A percentile compares a stretch with the other conserved stretches of the same genome.
Conservation (phyloP, 2,329 filamentous ascomycete species). For the Hypoxylon sp. region DNA sequence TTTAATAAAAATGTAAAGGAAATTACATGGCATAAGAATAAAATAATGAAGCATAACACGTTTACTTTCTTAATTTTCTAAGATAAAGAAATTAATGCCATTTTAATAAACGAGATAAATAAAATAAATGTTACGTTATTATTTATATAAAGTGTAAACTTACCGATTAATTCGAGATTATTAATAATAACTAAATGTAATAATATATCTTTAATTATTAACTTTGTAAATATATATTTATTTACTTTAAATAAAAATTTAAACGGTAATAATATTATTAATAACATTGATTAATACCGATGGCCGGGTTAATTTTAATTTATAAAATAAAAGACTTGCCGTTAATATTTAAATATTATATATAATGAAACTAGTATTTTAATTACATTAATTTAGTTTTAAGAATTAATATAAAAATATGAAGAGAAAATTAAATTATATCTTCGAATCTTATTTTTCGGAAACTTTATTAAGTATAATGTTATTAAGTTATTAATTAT, state of each 20-base stretch:
- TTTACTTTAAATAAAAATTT: not conserved
- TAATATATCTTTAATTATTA: slow-evolving; percentile 3
- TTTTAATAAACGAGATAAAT: not conserved
- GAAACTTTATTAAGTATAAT: not conserved
- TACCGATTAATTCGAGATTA: not conserved
- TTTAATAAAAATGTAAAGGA: not conserved
- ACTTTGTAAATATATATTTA: slow-evolving; percentile 3
- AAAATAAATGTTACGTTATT: not conserved
- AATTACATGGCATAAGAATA: not conserved
- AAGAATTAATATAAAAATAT: not conserved
- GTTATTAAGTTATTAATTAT: not conserved
- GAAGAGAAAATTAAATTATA: not conserved
- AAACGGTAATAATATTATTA: not conserved
- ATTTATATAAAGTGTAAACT: not conserved
- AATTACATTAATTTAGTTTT: not conserved
- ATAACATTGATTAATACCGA: not conserved
- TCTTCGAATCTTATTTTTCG: not conserved
- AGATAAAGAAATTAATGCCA: not conserved
- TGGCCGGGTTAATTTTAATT: not conserved
- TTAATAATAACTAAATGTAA: slow-evolving; percentile 1
- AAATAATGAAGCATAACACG: not conserved
- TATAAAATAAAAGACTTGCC: not conserved
- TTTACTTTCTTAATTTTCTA: not conserved
- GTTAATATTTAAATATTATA: not conserved
- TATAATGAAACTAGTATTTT: slow-evolving; percentile 1